These are phyloP conservation scores for Musa itinerans DNA, from an alignment of 176 grass and related monocot genomes.

Conservation along the genomic window DNA sequence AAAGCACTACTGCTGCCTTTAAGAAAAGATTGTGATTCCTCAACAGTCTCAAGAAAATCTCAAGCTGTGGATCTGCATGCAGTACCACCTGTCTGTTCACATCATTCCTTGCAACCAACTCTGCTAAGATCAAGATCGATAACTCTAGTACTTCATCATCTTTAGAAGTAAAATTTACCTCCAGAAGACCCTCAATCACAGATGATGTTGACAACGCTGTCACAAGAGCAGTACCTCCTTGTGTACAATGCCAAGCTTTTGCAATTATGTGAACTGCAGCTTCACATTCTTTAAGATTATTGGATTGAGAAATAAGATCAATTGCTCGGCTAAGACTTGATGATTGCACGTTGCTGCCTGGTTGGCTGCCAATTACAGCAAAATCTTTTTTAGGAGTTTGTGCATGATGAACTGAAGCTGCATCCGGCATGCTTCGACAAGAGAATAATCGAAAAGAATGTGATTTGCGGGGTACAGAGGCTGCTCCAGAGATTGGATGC, in stretches of 20 bases:
- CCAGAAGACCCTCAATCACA: conserved; percentile 84
- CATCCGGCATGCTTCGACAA: conserved; percentile 61
- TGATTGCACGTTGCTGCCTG: conserved; percentile 26
- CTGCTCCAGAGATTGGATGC: conserved; percentile 19
- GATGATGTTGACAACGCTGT: conserved; percentile 53
- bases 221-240: conserved; percentile 36
- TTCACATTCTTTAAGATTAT: conserved; percentile 59
- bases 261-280: conserved; percentile 61
- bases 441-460: conserved; percentile 75
- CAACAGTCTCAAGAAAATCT: conserved; percentile 83
- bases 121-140: conserved; percentile 68
- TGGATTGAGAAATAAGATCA: conserved; percentile 57
- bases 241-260: conserved; percentile 45
- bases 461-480: conserved; percentile 40
- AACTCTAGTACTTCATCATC: conserved; percentile 73
- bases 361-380: conserved; percentile 35
- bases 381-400: conserved; percentile 52
- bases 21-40: conserved; percentile 58
- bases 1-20: conserved; percentile 68
- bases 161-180: conserved; percentile 91
- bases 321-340: conserved; percentile 63
- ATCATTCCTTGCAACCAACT: conserved; percentile 54
- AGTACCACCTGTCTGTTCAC: conserved; percentile 78
- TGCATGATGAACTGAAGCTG: conserved; percentile 51
- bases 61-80: conserved; percentile 89